These are phyloP conservation scores for Bretschneidera sinensis DNA, from an alignment of 345 rosid genomes.

Conservation along the genomic window DNA sequence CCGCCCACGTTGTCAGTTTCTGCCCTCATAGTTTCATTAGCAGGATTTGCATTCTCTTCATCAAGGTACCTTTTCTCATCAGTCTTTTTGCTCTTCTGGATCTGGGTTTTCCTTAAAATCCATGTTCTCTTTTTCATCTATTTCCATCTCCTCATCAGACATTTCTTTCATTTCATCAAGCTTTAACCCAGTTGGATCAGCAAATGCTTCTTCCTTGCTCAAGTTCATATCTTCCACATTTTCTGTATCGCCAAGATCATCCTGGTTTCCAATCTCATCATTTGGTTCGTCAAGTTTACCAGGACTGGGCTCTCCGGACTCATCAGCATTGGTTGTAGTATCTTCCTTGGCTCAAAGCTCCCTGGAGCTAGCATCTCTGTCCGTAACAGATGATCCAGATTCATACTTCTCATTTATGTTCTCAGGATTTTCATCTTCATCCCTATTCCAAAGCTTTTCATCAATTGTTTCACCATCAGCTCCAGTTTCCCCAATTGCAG, in stretches of 20 bases:
- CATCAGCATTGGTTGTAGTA: constrained; percentile 31
- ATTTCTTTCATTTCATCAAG: constrained; percentile 45
- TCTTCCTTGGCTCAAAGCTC: constrained; percentile 91
- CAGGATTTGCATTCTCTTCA: constrained; percentile 31
- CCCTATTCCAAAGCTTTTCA: constrained; percentile 69
- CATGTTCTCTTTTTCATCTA: constrained; percentile 40
- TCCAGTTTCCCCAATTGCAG: constrained; percentile 75
- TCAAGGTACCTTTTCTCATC: constrained; percentile 36
- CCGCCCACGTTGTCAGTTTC: constrained; percentile 32
- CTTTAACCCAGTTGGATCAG: constrained; percentile 57
- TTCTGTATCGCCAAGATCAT: constrained; percentile 43
- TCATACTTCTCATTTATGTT: constrained; percentile 64
- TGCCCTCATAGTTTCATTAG: constrained; percentile 44
- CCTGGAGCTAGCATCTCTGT: constrained; percentile 43
- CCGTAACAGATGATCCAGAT: constrained; percentile 65
- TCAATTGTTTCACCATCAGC: constrained; percentile 60
- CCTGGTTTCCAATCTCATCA: constrained; percentile 42
- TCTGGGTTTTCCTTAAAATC: constrained; percentile 47
- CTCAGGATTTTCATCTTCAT: constrained; percentile 52
- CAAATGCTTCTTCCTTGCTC: constrained; percentile 61
- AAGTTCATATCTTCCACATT: constrained; percentile 47
- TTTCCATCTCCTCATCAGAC: constrained; percentile 43
- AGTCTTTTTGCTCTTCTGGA: constrained; percentile 37
- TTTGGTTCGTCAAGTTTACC: constrained; percentile 40
- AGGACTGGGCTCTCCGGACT: constrained; percentile 37